Percentiles rank a stretch among this genome's conserved stretches.
phyloP scores from a whole-genome alignment of 257 asterid genomes.

The Ballota nigra region DNA sequence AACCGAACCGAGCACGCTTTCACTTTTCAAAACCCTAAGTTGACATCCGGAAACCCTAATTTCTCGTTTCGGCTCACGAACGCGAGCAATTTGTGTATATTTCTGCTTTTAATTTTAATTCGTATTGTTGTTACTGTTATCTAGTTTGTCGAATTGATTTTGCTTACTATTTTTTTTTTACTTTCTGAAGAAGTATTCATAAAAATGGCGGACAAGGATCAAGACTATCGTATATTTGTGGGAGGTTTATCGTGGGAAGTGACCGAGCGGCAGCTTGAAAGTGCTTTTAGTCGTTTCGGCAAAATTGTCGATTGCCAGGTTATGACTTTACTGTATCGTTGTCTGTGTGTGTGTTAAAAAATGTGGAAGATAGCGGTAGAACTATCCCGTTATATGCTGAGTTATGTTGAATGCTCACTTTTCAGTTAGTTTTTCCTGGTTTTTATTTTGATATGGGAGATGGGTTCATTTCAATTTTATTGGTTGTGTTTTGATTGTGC shows the following conservation, averaged over 20 bases:
- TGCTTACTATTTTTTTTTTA: conserved; percentile 1
- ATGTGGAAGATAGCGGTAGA: background rate
- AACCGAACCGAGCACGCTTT: background rate
- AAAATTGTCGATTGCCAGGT: conserved; percentile 91
- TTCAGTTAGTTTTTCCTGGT: background rate
- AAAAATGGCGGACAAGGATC: conserved; percentile 74
- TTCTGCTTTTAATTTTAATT: background rate
- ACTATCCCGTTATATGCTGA: background rate
- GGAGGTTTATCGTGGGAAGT: conserved; percentile 92
- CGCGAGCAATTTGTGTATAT: background rate
- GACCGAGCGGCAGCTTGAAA: conserved; percentile 89
- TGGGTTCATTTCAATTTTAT: background rate
- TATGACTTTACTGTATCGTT: conserved; percentile 7
- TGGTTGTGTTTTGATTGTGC: background rate
- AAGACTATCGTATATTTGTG: conserved; percentile 78
- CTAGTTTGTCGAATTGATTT: background rate
- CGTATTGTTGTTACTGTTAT: background rate
- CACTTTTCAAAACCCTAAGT: conserved; percentile 19
- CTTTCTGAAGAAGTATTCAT: background rate
- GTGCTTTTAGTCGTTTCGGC: conserved; percentile 78
- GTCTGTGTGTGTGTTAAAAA: background rate
- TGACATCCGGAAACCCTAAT: conserved; percentile 23
- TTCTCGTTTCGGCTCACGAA: background rate
- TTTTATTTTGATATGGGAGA: background rate
- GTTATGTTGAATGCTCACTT: background rate